Base-by-base conservation (phyloP, 192 early-diverging fungal genomes). In the Mycoemilia scoparia region DNA sequence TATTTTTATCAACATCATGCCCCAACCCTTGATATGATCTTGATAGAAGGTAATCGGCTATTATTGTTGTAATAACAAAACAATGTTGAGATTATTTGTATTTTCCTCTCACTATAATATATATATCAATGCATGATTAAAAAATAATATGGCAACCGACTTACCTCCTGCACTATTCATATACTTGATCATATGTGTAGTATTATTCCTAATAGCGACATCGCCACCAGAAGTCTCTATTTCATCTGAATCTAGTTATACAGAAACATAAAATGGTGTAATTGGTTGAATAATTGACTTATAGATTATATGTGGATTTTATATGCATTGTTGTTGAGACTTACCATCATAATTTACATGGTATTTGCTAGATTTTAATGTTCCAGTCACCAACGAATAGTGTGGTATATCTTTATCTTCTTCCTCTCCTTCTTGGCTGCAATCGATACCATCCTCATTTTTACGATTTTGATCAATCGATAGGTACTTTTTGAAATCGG, bases 361-460 rank as follows among this genome's bases (percentile, higher is more conserved):
- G 30, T 61, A 54, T 31, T 63, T 52, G 21, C 39, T 50, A 35
- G 72, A 52, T 53, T 79, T 77, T 24, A 79, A 75, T 39, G 61
- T 48, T 0, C 91, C 91, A 0, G 88, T 90, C 10, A 89, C 65
- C 16, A 96, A 49, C 13, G 91, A 96, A 46, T 81, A 96, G 34
- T 88, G 79, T 14, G 86, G 86, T 26, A 56, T 69, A 21, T 86
- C 84, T 31, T 82, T 75, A 9, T 59, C 59, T 7, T 61, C 67
- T 14, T 53, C 58, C 2, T 36, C 27, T 14, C 53, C 46, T 24
- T 54, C 49, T 15, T 57, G 50, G n/a, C n/a, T n/a, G n/a, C n/a
- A n/a, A n/a, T n/a, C n/a, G n/a, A n/a, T n/a, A n/a, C n/a, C n/a
- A 21, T 59, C 62, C 11, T 57, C 34, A 13, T 32, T 40, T 0